Evolutionary conservation across 116 monocot genomes (phyloP).

Genomic region (Dioscorea cayenensis): DNA sequence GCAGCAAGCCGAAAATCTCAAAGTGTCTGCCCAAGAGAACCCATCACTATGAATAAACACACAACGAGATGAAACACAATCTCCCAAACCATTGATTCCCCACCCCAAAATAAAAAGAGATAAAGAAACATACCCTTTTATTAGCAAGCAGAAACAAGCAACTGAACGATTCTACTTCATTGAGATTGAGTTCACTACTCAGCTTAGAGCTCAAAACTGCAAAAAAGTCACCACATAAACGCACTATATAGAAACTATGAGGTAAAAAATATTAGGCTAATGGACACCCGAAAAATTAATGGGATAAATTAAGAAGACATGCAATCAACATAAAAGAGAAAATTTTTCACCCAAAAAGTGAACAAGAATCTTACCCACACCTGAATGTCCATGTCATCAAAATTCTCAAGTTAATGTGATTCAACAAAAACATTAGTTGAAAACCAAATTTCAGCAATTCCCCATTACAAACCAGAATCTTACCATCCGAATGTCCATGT

Average conservation of each 20-base stretch:
- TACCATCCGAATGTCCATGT: no score
- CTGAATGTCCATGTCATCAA: no score
- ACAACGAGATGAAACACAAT: background rate
- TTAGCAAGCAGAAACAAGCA: slow-evolving; percentile 84
- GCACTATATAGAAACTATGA: background rate
- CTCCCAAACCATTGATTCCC: background rate
- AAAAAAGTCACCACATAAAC: background rate
- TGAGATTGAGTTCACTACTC: slow-evolving; percentile 93
- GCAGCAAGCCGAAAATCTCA: slow-evolving; percentile 91
- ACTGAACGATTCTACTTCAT: slow-evolving; percentile 82
- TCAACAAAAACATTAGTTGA: no score
- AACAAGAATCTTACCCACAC: background rate
- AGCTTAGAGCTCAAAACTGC: slow-evolving; percentile 71
- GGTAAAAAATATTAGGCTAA: background rate
- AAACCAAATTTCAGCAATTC: no score
- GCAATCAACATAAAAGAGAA: no score
- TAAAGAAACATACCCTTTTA: slow-evolving; percentile 56
- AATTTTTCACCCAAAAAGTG: background rate
- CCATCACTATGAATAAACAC: slow-evolving; percentile 58
- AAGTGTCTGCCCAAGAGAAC: slow-evolving; percentile 70
- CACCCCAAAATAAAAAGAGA: background rate
- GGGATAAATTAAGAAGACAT: background rate
- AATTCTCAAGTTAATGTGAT: no score
- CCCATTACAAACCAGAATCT: no score
- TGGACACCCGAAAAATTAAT: no score